Percentiles rank a stretch among this genome's conserved stretches.
These are phyloP conservation scores for Stellera chamaejasme DNA, from an alignment of 345 rosid genomes.

Conservation along the genomic window DNA sequence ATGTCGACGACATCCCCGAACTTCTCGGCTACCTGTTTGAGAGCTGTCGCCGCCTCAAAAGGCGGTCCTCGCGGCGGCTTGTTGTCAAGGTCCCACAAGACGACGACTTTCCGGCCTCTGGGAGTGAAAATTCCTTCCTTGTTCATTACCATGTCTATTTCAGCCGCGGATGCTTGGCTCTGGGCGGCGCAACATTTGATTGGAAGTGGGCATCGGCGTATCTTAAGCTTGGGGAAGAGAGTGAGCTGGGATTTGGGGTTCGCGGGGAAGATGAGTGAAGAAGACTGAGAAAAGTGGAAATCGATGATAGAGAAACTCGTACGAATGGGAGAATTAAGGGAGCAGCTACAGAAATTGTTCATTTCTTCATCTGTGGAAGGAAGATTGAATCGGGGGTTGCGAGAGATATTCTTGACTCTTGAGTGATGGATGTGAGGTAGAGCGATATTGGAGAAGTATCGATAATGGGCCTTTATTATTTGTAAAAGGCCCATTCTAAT, in stretches of 20 bases:
- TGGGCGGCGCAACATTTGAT: constrained; percentile 22
- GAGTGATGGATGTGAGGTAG: neutral
- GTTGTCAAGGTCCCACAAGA: constrained; percentile 95
- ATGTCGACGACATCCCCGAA: constrained; percentile 71
- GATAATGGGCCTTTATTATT: neutral
- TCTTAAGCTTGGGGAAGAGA: constrained; percentile 3
- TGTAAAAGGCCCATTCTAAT: neutral
- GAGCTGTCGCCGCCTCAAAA: constrained; percentile 56
- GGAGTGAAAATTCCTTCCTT: constrained; percentile 65
- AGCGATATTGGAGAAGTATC: neutral
- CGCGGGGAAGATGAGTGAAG: constrained; percentile 7
- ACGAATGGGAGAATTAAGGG: constrained; percentile 19
- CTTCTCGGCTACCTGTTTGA: constrained; percentile 45
- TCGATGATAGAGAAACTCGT: constrained; percentile 15
- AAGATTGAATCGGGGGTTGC: too few relatives aligned
- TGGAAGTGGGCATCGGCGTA: constrained; percentile 7
- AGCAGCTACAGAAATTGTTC: constrained; percentile 34
- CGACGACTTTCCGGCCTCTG: constrained; percentile 58
- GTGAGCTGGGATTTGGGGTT: constrained; percentile 7
- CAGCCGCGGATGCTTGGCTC: constrained; percentile 26
- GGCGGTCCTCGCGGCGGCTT: constrained; percentile 91
- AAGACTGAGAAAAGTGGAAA: constrained; percentile 23
- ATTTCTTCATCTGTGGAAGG: constrained; percentile 9
- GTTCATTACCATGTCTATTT: constrained; percentile 79
- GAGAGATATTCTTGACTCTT: too few relatives aligned